phyloP scores from a whole-genome alignment of 768 basidiomycete species.

The Tylopilus sp. region DNA sequence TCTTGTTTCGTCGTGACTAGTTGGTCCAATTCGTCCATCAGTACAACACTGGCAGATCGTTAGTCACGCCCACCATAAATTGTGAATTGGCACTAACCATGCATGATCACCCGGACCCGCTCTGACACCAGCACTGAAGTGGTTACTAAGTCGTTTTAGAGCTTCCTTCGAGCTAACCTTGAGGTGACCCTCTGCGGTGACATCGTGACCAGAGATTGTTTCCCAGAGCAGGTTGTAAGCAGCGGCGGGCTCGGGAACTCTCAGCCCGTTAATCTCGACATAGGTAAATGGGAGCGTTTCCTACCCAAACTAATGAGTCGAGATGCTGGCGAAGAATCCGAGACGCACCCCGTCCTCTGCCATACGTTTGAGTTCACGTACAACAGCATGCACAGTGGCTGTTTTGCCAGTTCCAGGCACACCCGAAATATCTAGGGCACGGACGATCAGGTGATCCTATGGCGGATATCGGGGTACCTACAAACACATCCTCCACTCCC shows the following conservation, averaged over 20 bases:
- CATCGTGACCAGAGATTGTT: constrained; percentile 79
- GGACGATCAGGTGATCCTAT: not conserved
- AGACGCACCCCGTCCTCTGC: constrained; percentile 69
- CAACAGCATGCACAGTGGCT: constrained; percentile 91
- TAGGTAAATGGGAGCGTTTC: constrained; percentile 94
- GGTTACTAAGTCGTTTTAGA: constrained; percentile 67
- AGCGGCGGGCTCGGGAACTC: constrained; percentile 87
- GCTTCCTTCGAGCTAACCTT: constrained; percentile 78
- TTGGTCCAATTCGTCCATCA: constrained; percentile 99
- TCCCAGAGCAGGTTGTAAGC: constrained; percentile 94
- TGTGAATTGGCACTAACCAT: constrained; percentile 52
- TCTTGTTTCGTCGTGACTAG: constrained; percentile 95
- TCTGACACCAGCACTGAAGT: constrained; percentile 66
- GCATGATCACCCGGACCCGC: constrained; percentile 83
- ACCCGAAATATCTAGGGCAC: constrained; percentile 81
- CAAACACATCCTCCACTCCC: constrained; percentile 95
- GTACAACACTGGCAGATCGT: constrained; percentile 63
- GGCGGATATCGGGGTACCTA: constrained; percentile 37
- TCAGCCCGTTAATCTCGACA: constrained; percentile 96
- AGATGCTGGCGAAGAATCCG: not conserved
- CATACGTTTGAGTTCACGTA: constrained; percentile 86
- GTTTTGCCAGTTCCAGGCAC: constrained; percentile 99
- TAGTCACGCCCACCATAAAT: not conserved
- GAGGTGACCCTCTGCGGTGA: constrained; percentile 56
- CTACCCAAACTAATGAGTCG: constrained; percentile 37